Percentiles rank a stretch among this genome's conserved stretches.
Evolutionary conservation across 2,329 filamentous ascomycete species (phyloP).

Genomic region (Fusarium sp.): DNA sequence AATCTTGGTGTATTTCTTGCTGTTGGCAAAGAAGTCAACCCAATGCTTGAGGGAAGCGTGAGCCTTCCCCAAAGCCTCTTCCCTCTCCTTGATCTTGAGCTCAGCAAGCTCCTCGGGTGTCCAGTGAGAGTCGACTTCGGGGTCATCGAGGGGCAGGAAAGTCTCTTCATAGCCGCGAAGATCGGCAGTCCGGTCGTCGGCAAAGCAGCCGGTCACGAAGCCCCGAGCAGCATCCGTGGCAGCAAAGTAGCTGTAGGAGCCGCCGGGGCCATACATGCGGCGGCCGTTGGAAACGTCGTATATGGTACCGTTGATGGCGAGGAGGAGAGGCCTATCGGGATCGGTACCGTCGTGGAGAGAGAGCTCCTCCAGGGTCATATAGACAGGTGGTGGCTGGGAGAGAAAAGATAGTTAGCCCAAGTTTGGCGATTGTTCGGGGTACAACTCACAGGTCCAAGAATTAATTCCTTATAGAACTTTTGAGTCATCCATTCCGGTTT

Average conservation of each 20-base stretch:
- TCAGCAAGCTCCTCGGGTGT: constrained; percentile 65
- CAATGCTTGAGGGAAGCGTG: constrained; percentile 80
- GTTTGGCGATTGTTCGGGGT: constrained; percentile 3
- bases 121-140: constrained; percentile 71
- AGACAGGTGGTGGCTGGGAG: constrained; percentile 68
- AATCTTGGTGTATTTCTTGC: constrained; percentile 84
- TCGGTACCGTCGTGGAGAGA: constrained; percentile 82
- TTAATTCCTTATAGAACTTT: constrained; percentile 66
- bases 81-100: constrained; percentile 72
- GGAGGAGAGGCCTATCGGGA: constrained; percentile 81
- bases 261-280: constrained; percentile 83
- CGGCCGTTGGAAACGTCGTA: constrained; percentile 82
- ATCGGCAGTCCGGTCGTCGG: constrained; percentile 85
- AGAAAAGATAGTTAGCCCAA: constrained; percentile 7
- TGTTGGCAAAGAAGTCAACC: constrained; percentile 84
- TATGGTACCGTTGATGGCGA: constrained; percentile 89
- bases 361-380: constrained; percentile 82
- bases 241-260: constrained; percentile 87
- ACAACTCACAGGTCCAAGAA: constrained; percentile 45
- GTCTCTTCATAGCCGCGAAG: constrained; percentile 89
- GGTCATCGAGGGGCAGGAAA: constrained; percentile 77
- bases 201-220: constrained; percentile 94
- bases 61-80: constrained; percentile 74
- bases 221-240: constrained; percentile 88
- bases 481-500: constrained; percentile 72